Percentiles rank a stretch among this genome's conserved stretches.
Evolutionary conservation across 345 rosid species (phyloP).

Genomic region (Camelina sativa): DNA sequence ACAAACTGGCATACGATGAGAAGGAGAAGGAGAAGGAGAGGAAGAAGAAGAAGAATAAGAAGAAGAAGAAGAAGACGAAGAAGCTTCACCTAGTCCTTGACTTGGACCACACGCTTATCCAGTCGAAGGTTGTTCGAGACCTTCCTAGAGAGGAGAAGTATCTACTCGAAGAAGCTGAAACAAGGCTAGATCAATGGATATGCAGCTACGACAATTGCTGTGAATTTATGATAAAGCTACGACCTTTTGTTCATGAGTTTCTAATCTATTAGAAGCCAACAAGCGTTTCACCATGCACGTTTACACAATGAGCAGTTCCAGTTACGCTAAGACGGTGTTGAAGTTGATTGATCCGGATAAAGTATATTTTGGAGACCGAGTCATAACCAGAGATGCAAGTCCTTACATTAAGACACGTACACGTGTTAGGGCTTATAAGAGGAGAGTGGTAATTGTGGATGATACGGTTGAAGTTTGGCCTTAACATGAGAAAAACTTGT

Average conservation of each 20-base stretch:
- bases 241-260: slow-evolving; percentile 18
- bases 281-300: slow-evolving; percentile 25
- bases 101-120: slow-evolving; percentile 37
- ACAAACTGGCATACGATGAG: too few species aligned
- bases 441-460: slow-evolving; percentile 32
- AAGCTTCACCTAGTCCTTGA: slow-evolving; percentile 36
- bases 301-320: slow-evolving; percentile 20
- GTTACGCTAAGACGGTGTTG: slow-evolving; percentile 9
- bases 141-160: slow-evolving; percentile 20
- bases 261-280: slow-evolving; percentile 21
- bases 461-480: slow-evolving; percentile 25
- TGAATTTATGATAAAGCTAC: slow-evolving; percentile 13
- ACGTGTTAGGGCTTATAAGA: slow-evolving; percentile 7
- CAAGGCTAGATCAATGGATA: slow-evolving; percentile 22
- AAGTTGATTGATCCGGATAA: slow-evolving; percentile 20
- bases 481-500: slow-evolving; percentile 10
- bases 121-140: not conserved
- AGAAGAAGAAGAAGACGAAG: not conserved
- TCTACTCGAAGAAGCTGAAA: slow-evolving; percentile 4
- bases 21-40: too few species aligned
- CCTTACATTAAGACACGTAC: slow-evolving; percentile 6
- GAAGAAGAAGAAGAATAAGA: too few species aligned
- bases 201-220: not conserved
- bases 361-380: slow-evolving; percentile 26
- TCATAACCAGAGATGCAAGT: not conserved